A percentile compares a stretch with the other conserved stretches of the same genome.
phyloP scores from a whole-genome alignment of 2,329 filamentous ascomycete genomes.

The Aspergillus sclerotialis region DNA sequence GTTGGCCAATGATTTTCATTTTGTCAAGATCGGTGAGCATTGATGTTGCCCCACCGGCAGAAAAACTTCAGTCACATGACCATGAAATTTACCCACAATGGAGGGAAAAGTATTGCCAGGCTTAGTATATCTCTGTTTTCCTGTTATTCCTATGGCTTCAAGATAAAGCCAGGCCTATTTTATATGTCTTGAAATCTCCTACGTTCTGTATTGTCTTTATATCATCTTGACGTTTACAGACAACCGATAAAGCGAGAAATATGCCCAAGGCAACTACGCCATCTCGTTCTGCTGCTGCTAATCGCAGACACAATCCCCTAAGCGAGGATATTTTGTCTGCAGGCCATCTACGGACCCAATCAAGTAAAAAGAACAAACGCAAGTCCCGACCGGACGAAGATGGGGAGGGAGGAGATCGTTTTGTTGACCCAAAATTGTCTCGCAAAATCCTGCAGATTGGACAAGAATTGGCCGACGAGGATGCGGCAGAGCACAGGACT shows the following conservation, averaged over 20 bases:
- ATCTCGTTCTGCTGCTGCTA: conserved; percentile 47
- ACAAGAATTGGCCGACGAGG: conserved; percentile 80
- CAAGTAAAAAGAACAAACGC: conserved; percentile 61
- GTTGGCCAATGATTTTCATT: too few species aligned
- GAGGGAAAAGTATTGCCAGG: neutral
- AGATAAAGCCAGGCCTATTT: too few species aligned
- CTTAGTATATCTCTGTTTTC: too few species aligned
- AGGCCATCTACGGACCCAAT: conserved; percentile 64
- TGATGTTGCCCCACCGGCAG: conserved; percentile 16
- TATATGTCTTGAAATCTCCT: too few species aligned
- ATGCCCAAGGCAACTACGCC: conserved; percentile 78
- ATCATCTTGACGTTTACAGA: too few species aligned
- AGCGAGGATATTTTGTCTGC: conserved; percentile 76
- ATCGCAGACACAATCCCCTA: conserved; percentile 79
- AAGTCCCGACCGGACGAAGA: conserved; percentile 51
- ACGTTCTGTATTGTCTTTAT: too few species aligned
- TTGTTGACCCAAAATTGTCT: conserved; percentile 81
- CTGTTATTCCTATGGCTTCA: too few species aligned
- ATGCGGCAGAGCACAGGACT: conserved; percentile 46
- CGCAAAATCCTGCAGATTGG: conserved; percentile 84
- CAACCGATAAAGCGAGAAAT: conserved; percentile 6
- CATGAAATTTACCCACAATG: conserved; percentile 28
- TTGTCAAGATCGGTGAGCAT: too few species aligned
- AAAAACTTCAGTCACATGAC: conserved; percentile 29
- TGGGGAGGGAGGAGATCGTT: conserved; percentile 58